phyloP scores from a whole-genome alignment of 805 yeast species.

The Dipodascopsis uninucleata region DNA sequence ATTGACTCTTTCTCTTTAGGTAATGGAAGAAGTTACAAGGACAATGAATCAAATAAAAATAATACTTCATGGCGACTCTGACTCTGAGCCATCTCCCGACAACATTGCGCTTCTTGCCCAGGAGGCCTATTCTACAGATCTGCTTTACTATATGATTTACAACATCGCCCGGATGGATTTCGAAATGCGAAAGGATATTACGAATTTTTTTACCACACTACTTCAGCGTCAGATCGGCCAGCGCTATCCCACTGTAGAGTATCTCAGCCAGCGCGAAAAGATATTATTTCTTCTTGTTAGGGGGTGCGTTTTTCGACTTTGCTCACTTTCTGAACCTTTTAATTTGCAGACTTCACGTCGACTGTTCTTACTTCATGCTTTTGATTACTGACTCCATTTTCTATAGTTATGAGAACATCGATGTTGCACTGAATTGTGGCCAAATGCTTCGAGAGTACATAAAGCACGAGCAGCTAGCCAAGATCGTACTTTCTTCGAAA shows the following conservation, averaged over 20 bases:
- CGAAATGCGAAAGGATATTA: constrained; percentile 84
- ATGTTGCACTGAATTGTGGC: constrained; percentile 70
- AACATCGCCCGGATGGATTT: constrained; percentile 71
- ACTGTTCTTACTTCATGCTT: background rate
- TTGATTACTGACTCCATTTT: constrained; percentile 20
- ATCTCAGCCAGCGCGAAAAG: constrained; percentile 63
- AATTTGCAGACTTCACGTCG: too few relatives aligned
- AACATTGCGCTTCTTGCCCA: constrained; percentile 71
- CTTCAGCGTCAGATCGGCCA: constrained; percentile 73
- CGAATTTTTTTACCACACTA: constrained; percentile 65
- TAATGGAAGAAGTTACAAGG: constrained; percentile 70
- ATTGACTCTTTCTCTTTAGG: constrained; percentile 39
- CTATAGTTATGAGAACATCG: constrained; percentile 62
- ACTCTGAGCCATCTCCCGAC: constrained; percentile 54
- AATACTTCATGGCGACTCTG: constrained; percentile 65
- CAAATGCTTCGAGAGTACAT: constrained; percentile 80
- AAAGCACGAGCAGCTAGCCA: constrained; percentile 67
- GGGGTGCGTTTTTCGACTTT: constrained; percentile 10
- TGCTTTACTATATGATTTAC: constrained; percentile 56
- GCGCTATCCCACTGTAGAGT: constrained; percentile 83
- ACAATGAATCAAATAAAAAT: constrained; percentile 61
- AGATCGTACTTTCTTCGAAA: constrained; percentile 55
- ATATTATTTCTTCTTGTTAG: constrained; percentile 57
- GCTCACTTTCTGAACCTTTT: background rate
- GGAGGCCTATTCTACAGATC: constrained; percentile 71